phyloP scores from a whole-genome alignment of 148 eudicot species.

The Vaccinium corymbosum region DNA sequence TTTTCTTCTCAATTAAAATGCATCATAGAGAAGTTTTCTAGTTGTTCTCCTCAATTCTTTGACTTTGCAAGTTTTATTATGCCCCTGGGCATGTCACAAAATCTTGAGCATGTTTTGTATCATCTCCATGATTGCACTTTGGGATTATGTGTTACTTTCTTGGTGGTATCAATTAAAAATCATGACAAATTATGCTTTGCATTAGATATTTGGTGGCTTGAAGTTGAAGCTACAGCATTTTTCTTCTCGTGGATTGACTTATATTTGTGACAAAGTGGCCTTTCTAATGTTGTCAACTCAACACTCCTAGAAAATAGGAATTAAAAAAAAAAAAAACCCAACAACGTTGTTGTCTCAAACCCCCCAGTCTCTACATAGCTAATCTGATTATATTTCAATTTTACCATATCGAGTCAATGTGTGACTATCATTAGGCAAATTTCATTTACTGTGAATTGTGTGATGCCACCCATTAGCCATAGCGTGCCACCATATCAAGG shows the following conservation, averaged over 20 bases:
- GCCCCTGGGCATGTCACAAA: background rate
- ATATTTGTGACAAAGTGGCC: background rate
- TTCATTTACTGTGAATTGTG: background rate
- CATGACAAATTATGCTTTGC: background rate
- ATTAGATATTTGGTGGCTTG: background rate
- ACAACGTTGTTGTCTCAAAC: background rate
- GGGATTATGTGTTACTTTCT: background rate
- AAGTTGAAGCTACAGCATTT: background rate
- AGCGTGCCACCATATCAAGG: background rate
- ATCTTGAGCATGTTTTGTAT: background rate
- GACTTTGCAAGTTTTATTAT: background rate
- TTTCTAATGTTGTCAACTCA: background rate
- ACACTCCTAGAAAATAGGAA: background rate
- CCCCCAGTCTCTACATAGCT: background rate
- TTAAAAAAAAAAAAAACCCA: background rate
- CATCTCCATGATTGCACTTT: background rate
- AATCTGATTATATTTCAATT: background rate
- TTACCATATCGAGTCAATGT: background rate
- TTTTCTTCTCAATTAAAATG: background rate
- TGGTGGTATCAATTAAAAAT: background rate
- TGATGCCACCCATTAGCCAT: background rate
- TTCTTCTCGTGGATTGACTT: background rate
- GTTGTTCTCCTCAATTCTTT: background rate
- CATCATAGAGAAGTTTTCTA: background rate
- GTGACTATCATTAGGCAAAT: background rate